Evolutionary conservation across 106 monocot species (phyloP).

Genomic region (Dendrobium catenatum): DNA sequence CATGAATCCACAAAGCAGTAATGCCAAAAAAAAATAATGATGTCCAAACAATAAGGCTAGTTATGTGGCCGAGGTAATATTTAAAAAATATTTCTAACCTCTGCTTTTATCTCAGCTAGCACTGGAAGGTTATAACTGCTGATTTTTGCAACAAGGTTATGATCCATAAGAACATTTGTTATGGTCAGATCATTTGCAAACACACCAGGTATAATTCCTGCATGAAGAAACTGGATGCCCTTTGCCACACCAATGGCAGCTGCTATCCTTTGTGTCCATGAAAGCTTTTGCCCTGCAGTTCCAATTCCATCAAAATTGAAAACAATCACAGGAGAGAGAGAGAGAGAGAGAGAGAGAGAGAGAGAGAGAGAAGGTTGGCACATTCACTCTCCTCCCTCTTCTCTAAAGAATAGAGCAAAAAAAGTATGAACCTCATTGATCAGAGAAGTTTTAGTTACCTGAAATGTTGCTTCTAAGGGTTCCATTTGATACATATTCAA

Average conservation of each 20-base stretch:
- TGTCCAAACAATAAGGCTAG: neutral
- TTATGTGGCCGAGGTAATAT: neutral
- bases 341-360: neutral
- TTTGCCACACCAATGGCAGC: slow-evolving; percentile 80
- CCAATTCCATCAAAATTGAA: slow-evolving; percentile 32
- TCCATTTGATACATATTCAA: slow-evolving; percentile 78
- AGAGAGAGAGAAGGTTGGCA: neutral
- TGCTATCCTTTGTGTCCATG: slow-evolving; percentile 78
- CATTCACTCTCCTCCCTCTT: neutral
- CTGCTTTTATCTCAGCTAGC: slow-evolving; percentile 41
- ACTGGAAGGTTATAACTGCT: slow-evolving; percentile 81
- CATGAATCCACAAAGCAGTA: slow-evolving; percentile 10
- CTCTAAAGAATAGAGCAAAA: neutral
- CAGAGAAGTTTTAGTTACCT: slow-evolving; percentile 30
- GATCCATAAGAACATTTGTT: slow-evolving; percentile 80
- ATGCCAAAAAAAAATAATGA: neutral
- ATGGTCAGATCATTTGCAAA: slow-evolving; percentile 65
- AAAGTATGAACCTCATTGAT: neutral
- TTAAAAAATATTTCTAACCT: slow-evolving; percentile 26
- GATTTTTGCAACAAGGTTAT: slow-evolving; percentile 81
- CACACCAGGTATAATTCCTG: slow-evolving; percentile 81
- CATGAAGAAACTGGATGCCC: slow-evolving; percentile 87
- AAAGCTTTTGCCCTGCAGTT: slow-evolving; percentile 44
- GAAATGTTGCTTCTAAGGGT: slow-evolving; percentile 67
- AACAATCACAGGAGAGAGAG: neutral